Conservation (phyloP, 2,329 filamentous ascomycete genomes). For the Phialemoniopsis sp. region DNA sequence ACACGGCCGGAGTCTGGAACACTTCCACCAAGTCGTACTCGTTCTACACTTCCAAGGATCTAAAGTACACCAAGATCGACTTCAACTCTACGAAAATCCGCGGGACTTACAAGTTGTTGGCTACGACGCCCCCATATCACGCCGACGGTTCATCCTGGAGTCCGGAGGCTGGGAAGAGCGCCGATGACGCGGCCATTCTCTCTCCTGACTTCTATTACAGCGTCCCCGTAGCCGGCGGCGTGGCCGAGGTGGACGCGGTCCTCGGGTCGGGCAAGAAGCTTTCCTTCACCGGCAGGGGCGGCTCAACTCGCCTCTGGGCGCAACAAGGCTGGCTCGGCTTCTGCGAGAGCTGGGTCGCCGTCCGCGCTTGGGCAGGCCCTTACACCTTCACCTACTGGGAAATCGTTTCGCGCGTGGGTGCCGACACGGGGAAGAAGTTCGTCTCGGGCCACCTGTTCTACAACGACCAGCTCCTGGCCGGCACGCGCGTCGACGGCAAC, state of each 20-base stretch:
- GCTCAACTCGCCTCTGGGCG: conserved; percentile 1
- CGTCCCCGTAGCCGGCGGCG: conserved; percentile 3
- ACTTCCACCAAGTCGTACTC: conserved; percentile 1
- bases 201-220: conserved; percentile 3
- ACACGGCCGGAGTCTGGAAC: conserved; percentile 1
- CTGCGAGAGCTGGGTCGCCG: conserved; percentile 1
- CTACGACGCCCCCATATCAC: conserved; percentile 1
- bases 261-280: background rate
- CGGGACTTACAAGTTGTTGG: conserved; percentile 1
- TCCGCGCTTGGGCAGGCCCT: conserved; percentile 1
- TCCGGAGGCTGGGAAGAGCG: background rate
- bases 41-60: conserved; percentile 1
- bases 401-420: background rate
- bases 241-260: conserved; percentile 2
- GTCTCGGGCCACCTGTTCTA: conserved; percentile 1
- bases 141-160: conserved; percentile 1
- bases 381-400: conserved; percentile 2
- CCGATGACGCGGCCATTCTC: background rate
- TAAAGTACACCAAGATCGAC: conserved; percentile 1
- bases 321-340: conserved; percentile 1
- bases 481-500: background rate
- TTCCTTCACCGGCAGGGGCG: background rate
- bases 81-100: background rate
- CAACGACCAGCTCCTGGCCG: conserved; percentile 2
- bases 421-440: conserved; percentile 1